Base-by-base conservation (phyloP, 345 rosid species). In the Ceriops tagal region DNA sequence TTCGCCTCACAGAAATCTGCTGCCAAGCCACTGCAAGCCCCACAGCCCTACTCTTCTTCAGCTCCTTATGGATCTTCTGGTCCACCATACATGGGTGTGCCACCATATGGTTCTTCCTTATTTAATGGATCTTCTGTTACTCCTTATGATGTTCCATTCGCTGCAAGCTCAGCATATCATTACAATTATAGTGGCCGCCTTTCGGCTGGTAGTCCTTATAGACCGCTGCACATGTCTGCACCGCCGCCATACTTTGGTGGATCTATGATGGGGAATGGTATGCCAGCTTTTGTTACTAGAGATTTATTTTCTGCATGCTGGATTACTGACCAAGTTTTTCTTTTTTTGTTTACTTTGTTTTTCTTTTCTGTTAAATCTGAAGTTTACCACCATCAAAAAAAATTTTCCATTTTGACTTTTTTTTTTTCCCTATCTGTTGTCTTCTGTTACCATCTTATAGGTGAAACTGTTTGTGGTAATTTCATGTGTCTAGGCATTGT, bases 141-240 rank as follows among this genome's bases (percentile, higher is more conserved):
- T 75, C 93, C 93, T 16, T 96, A 92, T 71, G 98, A 96, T 2
- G 77, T 84, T 52, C 91, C 99, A 13, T 92, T 87, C 77, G 73
- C 96, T 51, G 99, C 98, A 73, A 92, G 92, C 26, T 87, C 98
- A 47, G 92, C 96, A 61, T 96, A 92, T 82, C 96, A 87, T 71
- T 92, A 88, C 80, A 86, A 82, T 73, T 95, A 95, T 68, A 83
- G 82, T 8, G 76, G 69, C 73, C 91, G 97, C 43, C 74, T 96
- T 52, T 86, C 96, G 68, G 83, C 83, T 15, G 97, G 93, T 64
- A 85, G 91, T 82, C 98, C 93, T 63, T 96, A 83, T 77, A 79
- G 93, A 77, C 95, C 96, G 0, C 49, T 92, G 60, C 96, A 85
- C 76, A 75, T 90, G 77, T 70, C 99, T 75, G 92, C 85, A 67